Base-by-base conservation (phyloP, 495 filamentous ascomycete species). In the Neurospora hispaniola region DNA sequence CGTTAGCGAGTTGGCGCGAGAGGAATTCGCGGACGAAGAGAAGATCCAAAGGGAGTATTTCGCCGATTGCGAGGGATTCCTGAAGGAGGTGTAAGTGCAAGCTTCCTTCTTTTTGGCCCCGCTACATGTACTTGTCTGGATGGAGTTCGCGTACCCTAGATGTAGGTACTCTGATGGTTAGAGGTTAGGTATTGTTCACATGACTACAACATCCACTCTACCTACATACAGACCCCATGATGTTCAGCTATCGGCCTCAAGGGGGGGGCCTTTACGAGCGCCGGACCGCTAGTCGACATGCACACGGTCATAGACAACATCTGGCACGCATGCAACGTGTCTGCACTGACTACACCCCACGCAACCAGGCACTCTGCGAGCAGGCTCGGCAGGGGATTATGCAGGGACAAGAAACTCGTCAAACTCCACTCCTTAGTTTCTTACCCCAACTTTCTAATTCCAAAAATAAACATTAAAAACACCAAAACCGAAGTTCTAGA, bases 41-140 rank as follows among this genome's bases (percentile, higher is more conserved):
- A 72, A 88, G 70, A 89, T 93, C 75, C 83, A 86, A 73, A 76
- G 71, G 2, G 76, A 82, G 12, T 92, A 92, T 77, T 92, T 90
- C 72, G 83, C 88, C 0, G 90, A 92, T 76, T 86, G 85, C 35
- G 87, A 89, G 72, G 78, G 85, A 69, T 77, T 92, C 8, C 75
- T 93, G 27, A 82, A 88, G 27, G 79, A 86, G 1, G 86, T 91
- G 82, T 85, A 87, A 79, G 86, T 23, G 27, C 59, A 35, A 66
- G 54, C 54, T 62, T 42, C 41, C 27, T n/a, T 4, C 4, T 38
- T 46, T 10, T 46, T 54, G 54, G 12, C 54, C 23, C 31, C 5
- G 41, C 41, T 16, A 42, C 12, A 38, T 38, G 35, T 38, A 6
- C 35, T 42, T 14, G 41, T 42, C 42, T 16, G 42, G 42, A 43